Conservation (phyloP, 148 eudicot genomes). For the Silene conica region DNA sequence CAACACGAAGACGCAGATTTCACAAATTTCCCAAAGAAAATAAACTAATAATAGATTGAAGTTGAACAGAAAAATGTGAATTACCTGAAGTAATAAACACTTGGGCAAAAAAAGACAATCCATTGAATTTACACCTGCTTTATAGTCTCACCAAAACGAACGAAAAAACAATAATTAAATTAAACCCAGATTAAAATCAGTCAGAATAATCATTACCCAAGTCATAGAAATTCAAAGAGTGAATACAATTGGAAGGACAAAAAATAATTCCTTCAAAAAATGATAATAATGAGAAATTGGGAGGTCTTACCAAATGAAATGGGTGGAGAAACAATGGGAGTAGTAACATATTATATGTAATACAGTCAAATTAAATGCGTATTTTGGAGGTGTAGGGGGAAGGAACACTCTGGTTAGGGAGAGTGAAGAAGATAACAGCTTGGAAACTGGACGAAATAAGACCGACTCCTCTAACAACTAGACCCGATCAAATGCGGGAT, state of each 20-base stretch:
- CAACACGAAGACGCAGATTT: no score
- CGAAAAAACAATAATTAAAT: not conserved
- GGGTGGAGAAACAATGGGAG: not conserved
- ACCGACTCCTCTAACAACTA: not conserved
- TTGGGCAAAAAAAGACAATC: slow-evolving; percentile 23
- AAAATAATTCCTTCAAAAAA: not conserved
- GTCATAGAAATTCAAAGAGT: not conserved
- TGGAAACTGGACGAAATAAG: no score
- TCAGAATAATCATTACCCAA: not conserved
- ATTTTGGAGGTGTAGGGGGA: not conserved
- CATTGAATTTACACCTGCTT: slow-evolving; percentile 21
- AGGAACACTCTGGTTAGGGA: not conserved
- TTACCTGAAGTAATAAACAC: slow-evolving; percentile 24
- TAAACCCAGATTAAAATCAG: slow-evolving; percentile 2
- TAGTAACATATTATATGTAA: slow-evolving; percentile 7
- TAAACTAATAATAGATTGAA: not conserved
- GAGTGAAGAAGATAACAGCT: not conserved
- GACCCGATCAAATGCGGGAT: no score
- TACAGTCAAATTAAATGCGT: not conserved
- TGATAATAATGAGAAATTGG: not conserved
- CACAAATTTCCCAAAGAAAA: not conserved
- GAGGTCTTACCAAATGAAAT: slow-evolving; percentile 14
- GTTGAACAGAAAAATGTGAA: not conserved
- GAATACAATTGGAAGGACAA: not conserved
- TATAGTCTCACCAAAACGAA: slow-evolving; percentile 5